These are phyloP conservation scores for Pleurotus sapidus DNA, from an alignment of 768 basidiomycete genomes.

Conservation along the genomic window DNA sequence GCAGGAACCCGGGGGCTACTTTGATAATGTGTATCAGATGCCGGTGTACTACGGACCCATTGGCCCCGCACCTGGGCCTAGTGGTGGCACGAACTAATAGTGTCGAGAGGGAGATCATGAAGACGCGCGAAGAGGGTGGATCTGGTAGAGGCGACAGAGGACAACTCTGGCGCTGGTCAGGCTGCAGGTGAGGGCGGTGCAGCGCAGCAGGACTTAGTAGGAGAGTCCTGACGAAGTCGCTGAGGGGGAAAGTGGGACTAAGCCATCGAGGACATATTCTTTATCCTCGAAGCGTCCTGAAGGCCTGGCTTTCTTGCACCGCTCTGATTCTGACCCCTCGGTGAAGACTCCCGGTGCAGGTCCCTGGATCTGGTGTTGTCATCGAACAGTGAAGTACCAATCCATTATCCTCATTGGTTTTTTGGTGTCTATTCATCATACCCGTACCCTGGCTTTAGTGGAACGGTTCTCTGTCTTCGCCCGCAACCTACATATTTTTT, in stretches of 20 bases:
- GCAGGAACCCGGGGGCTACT: slow-evolving; percentile 38
- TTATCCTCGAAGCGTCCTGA: slow-evolving; percentile 1
- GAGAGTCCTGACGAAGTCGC: neutral
- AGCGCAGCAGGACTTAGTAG: neutral
- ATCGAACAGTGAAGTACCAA: too few species aligned
- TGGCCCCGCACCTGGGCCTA: neutral
- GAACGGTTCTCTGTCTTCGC: too few species aligned
- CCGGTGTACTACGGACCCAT: slow-evolving; percentile 13
- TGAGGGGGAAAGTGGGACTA: neutral
- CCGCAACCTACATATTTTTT: too few species aligned
- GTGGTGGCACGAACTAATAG: slow-evolving; percentile 13
- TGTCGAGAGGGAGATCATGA: slow-evolving; percentile 35
- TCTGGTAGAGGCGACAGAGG: neutral
- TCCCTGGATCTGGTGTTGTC: too few species aligned
- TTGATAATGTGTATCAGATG: slow-evolving; percentile 41
- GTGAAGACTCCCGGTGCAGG: neutral
- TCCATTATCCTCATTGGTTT: too few species aligned
- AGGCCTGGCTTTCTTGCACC: neutral
- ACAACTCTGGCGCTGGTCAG: neutral
- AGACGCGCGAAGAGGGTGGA: slow-evolving; percentile 10
- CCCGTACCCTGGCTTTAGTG: too few species aligned
- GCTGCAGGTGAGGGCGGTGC: neutral
- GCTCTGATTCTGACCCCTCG: slow-evolving; percentile 5
- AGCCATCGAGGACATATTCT: slow-evolving; percentile 1
- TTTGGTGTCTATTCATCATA: too few species aligned